Evolutionary conservation across 352 stramenopile species (phyloP), one percentile per base, ranked within the genome.

Genomic region (Pythium oligandrum): DNA sequence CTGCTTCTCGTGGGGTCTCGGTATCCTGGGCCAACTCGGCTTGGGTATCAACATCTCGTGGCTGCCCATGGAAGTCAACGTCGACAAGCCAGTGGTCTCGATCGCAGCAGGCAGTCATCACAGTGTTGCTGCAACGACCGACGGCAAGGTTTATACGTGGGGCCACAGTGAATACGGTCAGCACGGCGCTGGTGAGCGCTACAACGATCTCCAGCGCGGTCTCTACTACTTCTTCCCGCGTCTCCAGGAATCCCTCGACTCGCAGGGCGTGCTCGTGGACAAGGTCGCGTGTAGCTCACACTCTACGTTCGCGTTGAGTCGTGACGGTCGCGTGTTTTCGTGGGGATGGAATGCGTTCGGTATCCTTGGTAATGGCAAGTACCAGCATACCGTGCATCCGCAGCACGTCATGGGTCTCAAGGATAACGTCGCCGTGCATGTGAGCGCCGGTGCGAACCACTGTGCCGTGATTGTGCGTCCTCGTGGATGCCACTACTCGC

Each of bases 261-360:
- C 68, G 17, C 62, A 86, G 26, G 63, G 57, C 31, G 52, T 78
- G 6, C 55, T 31, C 0, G 70, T 78, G 0, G 59, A 56, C 12
- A 57, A 53, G 32, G 70, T 79, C 6, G 59, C 71, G 10, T 93
- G 83, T 53, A 88, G 80, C 38, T 85, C 77, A 0, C 81, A 93
- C 59, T 86, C 73, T 50, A 93, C 83, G 31, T 86, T 93, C 36
- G 83, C 67, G 12, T 45, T 91, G 6, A 65, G 69, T 4, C 50
- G 51, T 0, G 73, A 86, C 54, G 78, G 75, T 1, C 68, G 50
- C 3, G 68, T 94, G 33, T 91, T 85, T 61, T 88, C 82, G n/a
- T 96, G 85, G 84, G 88, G 88, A 6, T 93, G 82, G 82, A 93
- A 93, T 44, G 75, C 78, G 1, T 93, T 90, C 17, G 82, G 82